Conservation (phyloP, 805 yeast species). For the Yarrowia sp. region DNA sequence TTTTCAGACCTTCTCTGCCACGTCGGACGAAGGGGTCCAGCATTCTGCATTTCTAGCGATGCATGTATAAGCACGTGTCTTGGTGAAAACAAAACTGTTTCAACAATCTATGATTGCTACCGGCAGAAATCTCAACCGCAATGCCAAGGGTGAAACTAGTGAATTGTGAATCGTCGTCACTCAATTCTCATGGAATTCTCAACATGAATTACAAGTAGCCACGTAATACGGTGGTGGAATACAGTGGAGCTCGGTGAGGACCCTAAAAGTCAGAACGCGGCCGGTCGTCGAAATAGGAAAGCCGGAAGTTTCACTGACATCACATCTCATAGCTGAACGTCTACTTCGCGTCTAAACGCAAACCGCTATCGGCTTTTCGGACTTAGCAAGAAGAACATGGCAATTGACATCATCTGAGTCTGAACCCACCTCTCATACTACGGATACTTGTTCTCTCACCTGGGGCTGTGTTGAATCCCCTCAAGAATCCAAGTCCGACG, state of each 20-base stretch:
- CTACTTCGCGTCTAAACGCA: not conserved
- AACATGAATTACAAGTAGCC: too few species aligned
- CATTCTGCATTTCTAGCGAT: not conserved
- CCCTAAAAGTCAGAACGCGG: constrained; percentile 7
- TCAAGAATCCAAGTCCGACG: not conserved
- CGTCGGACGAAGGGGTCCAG: not conserved
- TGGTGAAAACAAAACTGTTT: not conserved
- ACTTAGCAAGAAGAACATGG: too few species aligned
- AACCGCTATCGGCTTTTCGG: too few species aligned
- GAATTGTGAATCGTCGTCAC: not conserved
- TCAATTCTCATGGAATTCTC: not conserved
- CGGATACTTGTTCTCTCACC: too few species aligned
- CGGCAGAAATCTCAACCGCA: not conserved
- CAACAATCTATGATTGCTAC: constrained; percentile 21
- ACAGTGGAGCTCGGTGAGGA: not conserved
- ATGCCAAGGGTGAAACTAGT: not conserved
- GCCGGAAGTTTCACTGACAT: constrained; percentile 5
- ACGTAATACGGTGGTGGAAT: too few species aligned
- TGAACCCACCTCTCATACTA: too few species aligned
- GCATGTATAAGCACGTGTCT: constrained; percentile 25
- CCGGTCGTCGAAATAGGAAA: not conserved
- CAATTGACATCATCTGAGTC: too few species aligned
- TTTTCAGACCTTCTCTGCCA: not conserved
- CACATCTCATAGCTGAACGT: constrained; percentile 2
- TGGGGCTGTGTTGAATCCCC: too few species aligned